These are phyloP conservation scores for Sphagnum contortum DNA, from an alignment of 225 moss, liverwort and hornwort genomes.

Conservation along the genomic window DNA sequence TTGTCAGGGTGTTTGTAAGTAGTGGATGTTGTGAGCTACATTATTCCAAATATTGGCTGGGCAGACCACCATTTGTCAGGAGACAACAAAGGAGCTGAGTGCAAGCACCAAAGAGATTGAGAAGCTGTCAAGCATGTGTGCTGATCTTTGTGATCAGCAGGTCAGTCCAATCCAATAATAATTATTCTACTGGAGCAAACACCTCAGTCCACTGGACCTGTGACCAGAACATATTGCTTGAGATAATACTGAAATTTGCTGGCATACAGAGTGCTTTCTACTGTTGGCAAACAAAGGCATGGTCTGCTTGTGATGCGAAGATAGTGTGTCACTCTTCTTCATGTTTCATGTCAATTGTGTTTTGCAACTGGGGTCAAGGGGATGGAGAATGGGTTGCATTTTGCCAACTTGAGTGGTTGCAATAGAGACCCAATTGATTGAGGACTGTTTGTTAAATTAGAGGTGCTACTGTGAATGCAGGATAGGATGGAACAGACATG, in stretches of 20 bases:
- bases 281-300: too few species aligned
- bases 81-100: conserved; percentile 36
- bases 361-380: too few species aligned
- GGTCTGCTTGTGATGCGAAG: too few species aligned
- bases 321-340: too few species aligned
- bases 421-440: not conserved
- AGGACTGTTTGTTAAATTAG: not conserved
- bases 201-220: too few species aligned
- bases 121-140: conserved; percentile 26
- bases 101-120: conserved; percentile 45
- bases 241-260: too few species aligned
- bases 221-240: too few species aligned
- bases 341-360: too few species aligned
- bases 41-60: not conserved
- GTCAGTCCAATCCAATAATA: conserved; percentile 21
- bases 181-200: conserved; percentile 8
- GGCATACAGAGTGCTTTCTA: too few species aligned
- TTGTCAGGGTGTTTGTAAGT: not conserved
- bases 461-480: conserved; percentile 14
- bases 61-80: conserved; percentile 39
- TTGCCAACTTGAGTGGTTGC: not conserved
- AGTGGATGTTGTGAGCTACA: not conserved
- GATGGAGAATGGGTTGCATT: not conserved
- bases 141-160: conserved; percentile 55
- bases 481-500: conserved; percentile 75